Base-by-base conservation (phyloP, 2,329 filamentous ascomycete genomes). In the Nigrograna mackinnonii region DNA sequence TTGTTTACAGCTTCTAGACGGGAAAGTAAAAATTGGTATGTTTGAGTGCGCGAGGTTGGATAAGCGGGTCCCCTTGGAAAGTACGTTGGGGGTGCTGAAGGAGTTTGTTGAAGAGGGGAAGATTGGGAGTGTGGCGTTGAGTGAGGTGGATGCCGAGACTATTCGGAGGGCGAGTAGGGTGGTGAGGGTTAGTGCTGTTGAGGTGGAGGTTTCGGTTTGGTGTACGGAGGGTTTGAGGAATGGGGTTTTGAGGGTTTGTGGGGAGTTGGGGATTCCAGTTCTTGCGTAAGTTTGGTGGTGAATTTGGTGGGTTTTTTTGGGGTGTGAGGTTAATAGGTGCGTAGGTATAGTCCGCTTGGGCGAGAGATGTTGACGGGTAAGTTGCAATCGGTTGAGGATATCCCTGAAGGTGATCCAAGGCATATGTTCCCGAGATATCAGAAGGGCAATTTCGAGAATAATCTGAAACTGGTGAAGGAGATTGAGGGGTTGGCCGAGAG, bases 341-440 rank as follows among this genome's bases (percentile, higher is more conserved):
- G 35, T 24, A 86, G 85, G 0, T 89, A 89, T 65, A 83, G 82
- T 21, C 86, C 87, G 0, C 70, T 89, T 0, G 82, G 85, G 2
- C 70, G 78, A 13, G 81, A 80, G 9, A 75, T 79, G 69, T 52
- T 66, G 14, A 58, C 55, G 3, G 57, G 46, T 37, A 30, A 51
- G 48, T 65, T 78, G 46, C 72, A 70, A 46, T 68, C 60, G 6
- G 41, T 58, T 3, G 72, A 78, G 1, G 83, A 87, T 53, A 64
- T 87, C 31, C 74, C 76, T 7, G 64, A 77, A 20, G 71, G 71
- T 20, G 78, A 80, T 55, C 55, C 69, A 24, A 66, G 75, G 20
- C 63, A 55, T 17, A 33, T 45, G 16, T 58, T 75, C 17, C 83
- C 84, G 3, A 76, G 82, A n/a, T 87, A 86, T 68, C 74, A 79